Evolutionary conservation across 768 basidiomycete species (phyloP).

Genomic region (Tulasnella sp.): DNA sequence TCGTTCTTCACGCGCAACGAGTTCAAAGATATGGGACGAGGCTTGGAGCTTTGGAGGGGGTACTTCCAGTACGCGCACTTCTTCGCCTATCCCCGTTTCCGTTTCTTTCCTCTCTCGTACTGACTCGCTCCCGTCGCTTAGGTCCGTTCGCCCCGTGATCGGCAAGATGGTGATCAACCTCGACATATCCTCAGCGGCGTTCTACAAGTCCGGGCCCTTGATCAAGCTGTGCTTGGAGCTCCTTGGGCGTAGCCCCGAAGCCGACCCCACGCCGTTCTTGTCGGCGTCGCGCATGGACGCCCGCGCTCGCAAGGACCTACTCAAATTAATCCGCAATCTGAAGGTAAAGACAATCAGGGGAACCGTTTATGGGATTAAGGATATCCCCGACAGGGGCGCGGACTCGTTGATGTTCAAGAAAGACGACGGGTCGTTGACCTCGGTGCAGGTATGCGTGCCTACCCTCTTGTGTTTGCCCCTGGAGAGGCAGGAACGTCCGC

Average conservation of each 20-base stretch:
- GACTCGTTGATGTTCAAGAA: slow-evolving; percentile 42
- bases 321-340: slow-evolving; percentile 12
- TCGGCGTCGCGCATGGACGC: slow-evolving; percentile 20
- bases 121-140: slow-evolving; percentile 1
- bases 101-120: not conserved
- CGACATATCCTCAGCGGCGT: slow-evolving; percentile 64
- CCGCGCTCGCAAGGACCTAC: not conserved
- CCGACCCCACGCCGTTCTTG: slow-evolving; percentile 22
- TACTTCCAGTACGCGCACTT: slow-evolving; percentile 46
- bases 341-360: slow-evolving; percentile 6
- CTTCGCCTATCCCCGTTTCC: not conserved
- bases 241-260: slow-evolving; percentile 30
- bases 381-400: slow-evolving; percentile 44
- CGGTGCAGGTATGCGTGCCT: slow-evolving; percentile 23
- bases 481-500: not conserved
- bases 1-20: slow-evolving; percentile 60
- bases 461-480: too few relatives aligned
- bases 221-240: slow-evolving; percentile 48
- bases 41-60: slow-evolving; percentile 64
- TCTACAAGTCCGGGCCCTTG: slow-evolving; percentile 49
- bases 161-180: slow-evolving; percentile 59
- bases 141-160: slow-evolving; percentile 53
- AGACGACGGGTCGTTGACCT: slow-evolving; percentile 36
- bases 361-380: slow-evolving; percentile 48
- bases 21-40: slow-evolving; percentile 36